These are phyloP conservation scores for Lunasporangiospora selenospora DNA, from an alignment of 192 early-diverging fungal species.

Conservation along the genomic window DNA sequence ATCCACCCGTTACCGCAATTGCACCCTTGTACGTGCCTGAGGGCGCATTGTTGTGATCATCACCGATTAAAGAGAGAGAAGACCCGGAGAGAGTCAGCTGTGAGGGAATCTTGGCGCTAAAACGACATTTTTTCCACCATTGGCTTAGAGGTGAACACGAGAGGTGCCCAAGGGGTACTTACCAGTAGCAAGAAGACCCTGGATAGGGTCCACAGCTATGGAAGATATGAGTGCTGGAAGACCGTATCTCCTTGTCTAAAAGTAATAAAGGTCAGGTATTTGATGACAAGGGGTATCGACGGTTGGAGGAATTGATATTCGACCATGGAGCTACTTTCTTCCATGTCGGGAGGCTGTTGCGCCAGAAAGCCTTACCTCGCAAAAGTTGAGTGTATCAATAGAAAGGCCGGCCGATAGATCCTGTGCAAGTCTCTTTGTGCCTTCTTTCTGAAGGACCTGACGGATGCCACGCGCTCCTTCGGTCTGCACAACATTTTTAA, in stretches of 20 bases:
- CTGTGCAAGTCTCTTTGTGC: slow-evolving; percentile 38
- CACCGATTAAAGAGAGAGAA: too few species aligned
- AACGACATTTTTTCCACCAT: too few species aligned
- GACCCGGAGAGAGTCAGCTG: not conserved
- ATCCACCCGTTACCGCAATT: slow-evolving; percentile 55
- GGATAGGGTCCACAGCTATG: slow-evolving; percentile 60
- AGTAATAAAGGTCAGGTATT: too few species aligned
- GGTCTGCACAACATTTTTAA: slow-evolving; percentile 36
- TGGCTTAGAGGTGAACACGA: too few species aligned
- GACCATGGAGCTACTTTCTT: too few species aligned
- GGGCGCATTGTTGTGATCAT: too few species aligned
- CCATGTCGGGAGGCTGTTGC: too few species aligned
- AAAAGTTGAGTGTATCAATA: slow-evolving; percentile 23
- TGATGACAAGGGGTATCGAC: too few species aligned
- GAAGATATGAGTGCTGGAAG: slow-evolving; percentile 44
- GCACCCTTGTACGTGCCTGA: slow-evolving; percentile 49
- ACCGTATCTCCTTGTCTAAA: slow-evolving; percentile 45
- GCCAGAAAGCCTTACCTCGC: slow-evolving; percentile 21
- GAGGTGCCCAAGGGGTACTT: too few species aligned
- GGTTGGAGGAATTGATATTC: too few species aligned
- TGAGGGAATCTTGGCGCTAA: too few species aligned
- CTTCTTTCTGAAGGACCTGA: slow-evolving; percentile 39
- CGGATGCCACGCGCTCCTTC: slow-evolving; percentile 41
- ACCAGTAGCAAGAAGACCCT: slow-evolving; percentile 62
- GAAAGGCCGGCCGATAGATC: slow-evolving; percentile 35